These are phyloP conservation scores for Coemansia sp. DNA, from an alignment of 192 early-diverging fungal genomes.

Conservation along the genomic window DNA sequence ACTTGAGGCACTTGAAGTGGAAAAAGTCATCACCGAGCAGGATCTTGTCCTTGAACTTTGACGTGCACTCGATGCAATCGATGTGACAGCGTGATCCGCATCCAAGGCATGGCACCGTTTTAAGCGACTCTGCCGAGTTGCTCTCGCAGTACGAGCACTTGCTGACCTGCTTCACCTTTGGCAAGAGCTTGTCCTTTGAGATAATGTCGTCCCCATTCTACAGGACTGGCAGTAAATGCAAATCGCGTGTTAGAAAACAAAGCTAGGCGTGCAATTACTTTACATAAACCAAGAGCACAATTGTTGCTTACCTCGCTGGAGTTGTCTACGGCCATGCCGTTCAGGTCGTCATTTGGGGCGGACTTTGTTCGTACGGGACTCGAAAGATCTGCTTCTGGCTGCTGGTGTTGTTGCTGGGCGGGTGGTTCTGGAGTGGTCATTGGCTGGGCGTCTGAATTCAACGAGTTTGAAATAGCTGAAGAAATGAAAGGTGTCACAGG, in stretches of 20 bases:
- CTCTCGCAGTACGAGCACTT: constrained; percentile 48
- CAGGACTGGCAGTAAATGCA: not conserved
- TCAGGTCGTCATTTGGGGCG: constrained; percentile 15
- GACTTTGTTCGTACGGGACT: constrained; percentile 6
- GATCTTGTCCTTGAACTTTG: constrained; percentile 54
- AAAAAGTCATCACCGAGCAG: constrained; percentile 68
- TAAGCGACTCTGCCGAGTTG: constrained; percentile 52
- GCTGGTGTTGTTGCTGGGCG: constrained; percentile 1
- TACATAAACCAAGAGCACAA: not conserved
- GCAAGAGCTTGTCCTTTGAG: constrained; percentile 47
- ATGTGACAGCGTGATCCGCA: constrained; percentile 53
- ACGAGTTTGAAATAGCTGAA: not conserved
- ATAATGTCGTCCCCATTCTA: constrained; percentile 48
- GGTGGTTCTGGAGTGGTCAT: not conserved
- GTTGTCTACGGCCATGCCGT: constrained; percentile 31
- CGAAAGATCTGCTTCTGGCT: not conserved
- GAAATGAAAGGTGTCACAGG: not conserved
- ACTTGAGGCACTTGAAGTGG: constrained; percentile 57
- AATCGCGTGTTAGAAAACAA: no score
- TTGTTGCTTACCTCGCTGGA: constrained; percentile 37
- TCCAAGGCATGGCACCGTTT: constrained; percentile 46
- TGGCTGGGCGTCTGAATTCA: not conserved
- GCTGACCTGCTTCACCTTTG: constrained; percentile 51
- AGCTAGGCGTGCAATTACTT: not conserved
- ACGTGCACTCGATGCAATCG: constrained; percentile 56